Conservation (phyloP, 2,329 filamentous ascomycete genomes). For the Talaromyces sp. region DNA sequence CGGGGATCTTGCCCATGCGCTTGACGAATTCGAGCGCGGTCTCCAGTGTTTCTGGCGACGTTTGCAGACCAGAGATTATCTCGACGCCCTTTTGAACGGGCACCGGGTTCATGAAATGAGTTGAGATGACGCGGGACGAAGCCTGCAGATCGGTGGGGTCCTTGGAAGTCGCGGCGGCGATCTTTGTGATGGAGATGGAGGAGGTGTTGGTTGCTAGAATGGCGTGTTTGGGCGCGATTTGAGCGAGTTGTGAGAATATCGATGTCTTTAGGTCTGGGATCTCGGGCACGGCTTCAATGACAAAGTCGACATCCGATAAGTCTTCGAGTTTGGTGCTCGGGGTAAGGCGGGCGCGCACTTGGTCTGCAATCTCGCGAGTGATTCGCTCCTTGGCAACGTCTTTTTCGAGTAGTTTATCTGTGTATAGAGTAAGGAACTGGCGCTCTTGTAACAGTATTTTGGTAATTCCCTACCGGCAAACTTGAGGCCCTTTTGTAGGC, state of each 20-base stretch:
- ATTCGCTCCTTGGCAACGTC: constrained; percentile 84
- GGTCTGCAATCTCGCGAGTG: constrained; percentile 72
- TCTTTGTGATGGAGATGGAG: constrained; percentile 95
- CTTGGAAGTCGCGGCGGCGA: constrained; percentile 76
- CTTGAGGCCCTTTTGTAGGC: constrained; percentile 79
- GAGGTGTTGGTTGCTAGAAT: constrained; percentile 97
- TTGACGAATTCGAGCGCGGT: constrained; percentile 80
- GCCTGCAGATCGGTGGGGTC: constrained; percentile 75
- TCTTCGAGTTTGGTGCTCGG: constrained; percentile 69
- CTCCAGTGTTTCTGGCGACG: constrained; percentile 72
- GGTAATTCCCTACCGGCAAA: constrained; percentile 66
- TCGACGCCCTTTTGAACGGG: constrained; percentile 96
- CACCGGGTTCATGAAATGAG: constrained; percentile 99
- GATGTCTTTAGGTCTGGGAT: constrained; percentile 79
- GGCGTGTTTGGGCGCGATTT: constrained; percentile 75
- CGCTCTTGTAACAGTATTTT: neutral
- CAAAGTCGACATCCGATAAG: constrained; percentile 81
- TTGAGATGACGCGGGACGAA: constrained; percentile 83
- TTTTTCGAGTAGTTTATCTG: constrained; percentile 88
- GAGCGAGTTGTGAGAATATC: constrained; percentile 78
- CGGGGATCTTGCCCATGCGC: constrained; percentile 88
- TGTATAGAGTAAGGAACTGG: neutral
- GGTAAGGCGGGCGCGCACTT: constrained; percentile 62
- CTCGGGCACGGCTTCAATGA: constrained; percentile 96
- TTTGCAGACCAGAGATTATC: constrained; percentile 93